Evolutionary conservation across 1,139 yeast species (phyloP).

Genomic region (Suhomyces yuchorum): DNA sequence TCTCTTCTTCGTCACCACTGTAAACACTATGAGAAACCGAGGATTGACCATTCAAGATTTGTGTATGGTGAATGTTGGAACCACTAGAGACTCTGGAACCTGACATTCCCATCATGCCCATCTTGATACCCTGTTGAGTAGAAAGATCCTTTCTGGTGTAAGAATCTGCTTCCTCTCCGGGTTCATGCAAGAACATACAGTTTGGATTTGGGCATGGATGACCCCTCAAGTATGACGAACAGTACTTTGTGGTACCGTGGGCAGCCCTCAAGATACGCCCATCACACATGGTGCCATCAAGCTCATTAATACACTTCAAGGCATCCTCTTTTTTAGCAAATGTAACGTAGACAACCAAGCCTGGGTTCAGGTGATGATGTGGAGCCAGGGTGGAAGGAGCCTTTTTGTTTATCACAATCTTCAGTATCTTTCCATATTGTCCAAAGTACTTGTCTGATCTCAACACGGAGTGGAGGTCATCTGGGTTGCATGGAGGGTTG

Average conservation of each 20-base stretch:
- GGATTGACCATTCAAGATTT: constrained; percentile 8
- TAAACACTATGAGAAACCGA: constrained; percentile 7
- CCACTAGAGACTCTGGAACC: constrained; percentile 19
- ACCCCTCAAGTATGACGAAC: constrained; percentile 92
- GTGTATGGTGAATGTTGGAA: constrained; percentile 17
- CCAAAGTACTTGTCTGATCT: constrained; percentile 95
- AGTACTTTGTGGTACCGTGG: constrained; percentile 97
- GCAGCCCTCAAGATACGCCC: constrained; percentile 90
- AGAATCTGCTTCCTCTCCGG: constrained; percentile 98
- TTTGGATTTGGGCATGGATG: constrained; percentile 98
- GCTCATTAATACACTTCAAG: constrained; percentile 84
- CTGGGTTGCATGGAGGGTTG: constrained; percentile 87
- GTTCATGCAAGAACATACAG: constrained; percentile 98
- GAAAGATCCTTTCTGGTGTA: constrained; percentile 91
- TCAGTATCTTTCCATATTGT: constrained; percentile 93
- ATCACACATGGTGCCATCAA: constrained; percentile 92
- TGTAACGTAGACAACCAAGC: constrained; percentile 94
- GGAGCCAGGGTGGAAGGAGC: constrained; percentile 46
- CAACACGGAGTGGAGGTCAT: constrained; percentile 81
- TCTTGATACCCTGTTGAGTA: constrained; percentile 72
- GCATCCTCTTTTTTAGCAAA: constrained; percentile 94
- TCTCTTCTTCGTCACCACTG: constrained; percentile 26
- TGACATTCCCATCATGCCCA: constrained; percentile 49
- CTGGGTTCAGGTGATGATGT: constrained; percentile 59
- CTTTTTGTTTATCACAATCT: constrained; percentile 88